A percentile compares a stretch with the other conserved stretches of the same genome.
phyloP scores from a whole-genome alignment of 805 yeast genomes.

The Cyberlindnera maritima region DNA sequence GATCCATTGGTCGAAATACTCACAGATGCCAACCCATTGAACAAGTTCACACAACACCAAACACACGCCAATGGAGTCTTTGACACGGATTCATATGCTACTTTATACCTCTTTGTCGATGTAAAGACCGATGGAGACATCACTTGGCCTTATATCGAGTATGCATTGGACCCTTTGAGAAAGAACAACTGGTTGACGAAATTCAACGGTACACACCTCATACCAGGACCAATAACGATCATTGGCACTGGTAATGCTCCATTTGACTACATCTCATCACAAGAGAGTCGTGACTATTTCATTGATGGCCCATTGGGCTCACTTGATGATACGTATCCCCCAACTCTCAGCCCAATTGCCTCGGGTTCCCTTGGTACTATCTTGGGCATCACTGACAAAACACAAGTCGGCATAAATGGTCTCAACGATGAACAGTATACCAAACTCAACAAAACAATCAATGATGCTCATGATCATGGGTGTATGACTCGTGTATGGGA shows the following conservation, averaged over 20 bases:
- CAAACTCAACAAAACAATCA: constrained; percentile 30
- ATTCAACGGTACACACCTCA: constrained; percentile 35
- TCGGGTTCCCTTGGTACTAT: constrained; percentile 42
- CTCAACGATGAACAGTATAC: constrained; percentile 36
- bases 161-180: constrained; percentile 50
- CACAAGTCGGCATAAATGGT: constrained; percentile 23
- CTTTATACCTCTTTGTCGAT: constrained; percentile 65
- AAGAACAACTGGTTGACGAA: constrained; percentile 50
- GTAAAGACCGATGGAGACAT: constrained; percentile 49
- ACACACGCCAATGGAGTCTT: constrained; percentile 38
- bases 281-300: constrained; percentile 38
- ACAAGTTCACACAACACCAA: constrained; percentile 13
- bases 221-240: constrained; percentile 57
- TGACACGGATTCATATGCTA: constrained; percentile 42
- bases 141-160: constrained; percentile 48
- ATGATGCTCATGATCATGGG: constrained; percentile 47
- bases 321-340: constrained; percentile 26
- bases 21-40: constrained; percentile 41
- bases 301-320: constrained; percentile 49
- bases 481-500: constrained; percentile 72
- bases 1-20: constrained; percentile 51
- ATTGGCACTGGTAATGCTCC: constrained; percentile 74
- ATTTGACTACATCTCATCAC: constrained; percentile 30
- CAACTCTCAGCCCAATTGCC: constrained; percentile 34
- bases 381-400: constrained; percentile 11